phyloP scores from a whole-genome alignment of 2,329 filamentous ascomycete species.

The Trichocomaceae sp. region DNA sequence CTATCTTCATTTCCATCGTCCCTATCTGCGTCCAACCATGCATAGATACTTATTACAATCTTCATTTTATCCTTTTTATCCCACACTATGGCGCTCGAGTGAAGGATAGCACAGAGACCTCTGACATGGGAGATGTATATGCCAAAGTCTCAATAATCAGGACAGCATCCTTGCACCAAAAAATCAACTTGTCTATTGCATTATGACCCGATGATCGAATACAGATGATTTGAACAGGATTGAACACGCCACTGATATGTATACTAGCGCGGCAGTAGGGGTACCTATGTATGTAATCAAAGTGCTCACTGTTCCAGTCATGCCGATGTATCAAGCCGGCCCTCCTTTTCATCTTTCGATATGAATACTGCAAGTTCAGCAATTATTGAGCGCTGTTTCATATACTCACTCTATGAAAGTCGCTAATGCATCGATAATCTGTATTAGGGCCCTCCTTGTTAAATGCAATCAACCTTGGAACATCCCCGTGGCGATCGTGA shows the following conservation, averaged over 20 bases:
- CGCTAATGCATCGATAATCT: neutral
- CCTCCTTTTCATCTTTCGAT: neutral
- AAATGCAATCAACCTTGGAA: neutral
- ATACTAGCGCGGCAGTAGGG: too few species aligned
- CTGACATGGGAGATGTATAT: neutral
- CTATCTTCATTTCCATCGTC: neutral
- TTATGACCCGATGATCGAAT: neutral
- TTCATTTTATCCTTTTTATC: neutral
- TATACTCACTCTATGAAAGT: neutral
- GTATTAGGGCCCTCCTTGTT: neutral
- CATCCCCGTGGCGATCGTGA: neutral
- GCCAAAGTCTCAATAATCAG: neutral
- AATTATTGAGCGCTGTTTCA: neutral
- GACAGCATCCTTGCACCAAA: neutral
- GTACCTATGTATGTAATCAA: too few species aligned
- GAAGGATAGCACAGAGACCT: neutral
- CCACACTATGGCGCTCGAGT: neutral
- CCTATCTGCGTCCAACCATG: neutral
- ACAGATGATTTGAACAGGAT: neutral
- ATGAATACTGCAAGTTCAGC: neutral
- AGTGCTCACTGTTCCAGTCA: neutral
- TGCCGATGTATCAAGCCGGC: neutral
- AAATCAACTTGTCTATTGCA: neutral
- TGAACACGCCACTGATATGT: neutral
- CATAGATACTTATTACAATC: neutral